A percentile compares a stretch with the other conserved stretches of the same genome.
phyloP scores from a whole-genome alignment of 2,329 filamentous ascomycete species.

The Ceratocystis colombiana region DNA sequence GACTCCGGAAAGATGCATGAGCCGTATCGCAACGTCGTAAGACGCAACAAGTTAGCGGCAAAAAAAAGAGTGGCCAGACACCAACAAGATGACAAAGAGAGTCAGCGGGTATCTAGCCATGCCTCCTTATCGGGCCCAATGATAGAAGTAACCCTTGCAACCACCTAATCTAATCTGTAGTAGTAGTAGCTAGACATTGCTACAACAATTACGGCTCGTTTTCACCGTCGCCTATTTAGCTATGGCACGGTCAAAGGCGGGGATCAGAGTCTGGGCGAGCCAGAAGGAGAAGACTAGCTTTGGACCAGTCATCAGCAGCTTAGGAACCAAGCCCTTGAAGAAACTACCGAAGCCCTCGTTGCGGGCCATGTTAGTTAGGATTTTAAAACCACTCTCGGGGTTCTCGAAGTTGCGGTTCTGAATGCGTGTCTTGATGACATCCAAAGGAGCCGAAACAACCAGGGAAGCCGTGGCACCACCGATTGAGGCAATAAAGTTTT shows the following conservation, averaged over 20 bases:
- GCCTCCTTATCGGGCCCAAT: too few species aligned
- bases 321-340: constrained; percentile 96
- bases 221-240: constrained; percentile 30
- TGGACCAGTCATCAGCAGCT: constrained; percentile 97
- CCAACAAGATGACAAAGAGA: too few species aligned
- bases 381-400: constrained; percentile 86
- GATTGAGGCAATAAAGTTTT: constrained; percentile 96
- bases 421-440: constrained; percentile 97
- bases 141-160: too few species aligned
- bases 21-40: background rate
- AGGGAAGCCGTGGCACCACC: constrained; percentile 92
- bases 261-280: constrained; percentile 96
- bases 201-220: background rate
- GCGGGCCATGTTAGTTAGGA: constrained; percentile 84
- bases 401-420: constrained; percentile 99
- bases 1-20: background rate
- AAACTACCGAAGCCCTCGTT: constrained; percentile 78
- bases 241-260: constrained; percentile 60
- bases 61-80: background rate
- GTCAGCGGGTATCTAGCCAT: too few species aligned
- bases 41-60: background rate
- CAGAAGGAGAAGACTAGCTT: constrained; percentile 99
- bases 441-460: constrained; percentile 86
- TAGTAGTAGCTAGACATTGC: too few species aligned
- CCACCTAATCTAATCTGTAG: too few species aligned